Base-by-base conservation (phyloP, 2,329 filamentous ascomycete genomes). In the Orbilia blumenaviensis region DNA sequence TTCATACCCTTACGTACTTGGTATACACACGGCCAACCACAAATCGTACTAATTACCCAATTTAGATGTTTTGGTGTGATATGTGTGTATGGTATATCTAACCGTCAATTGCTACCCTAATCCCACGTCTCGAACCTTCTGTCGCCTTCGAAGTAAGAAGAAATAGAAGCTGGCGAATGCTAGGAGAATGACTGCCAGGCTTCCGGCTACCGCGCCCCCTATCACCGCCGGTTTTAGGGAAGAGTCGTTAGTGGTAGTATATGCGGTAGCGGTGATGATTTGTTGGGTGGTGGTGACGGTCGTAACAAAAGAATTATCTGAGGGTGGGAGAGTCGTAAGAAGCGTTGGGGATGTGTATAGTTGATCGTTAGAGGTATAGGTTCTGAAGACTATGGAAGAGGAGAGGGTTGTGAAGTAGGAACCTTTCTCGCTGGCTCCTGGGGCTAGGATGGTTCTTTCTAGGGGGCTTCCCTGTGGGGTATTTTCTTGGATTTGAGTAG, bases 231-330 rank as follows among this genome's bases (percentile, higher is more conserved):
- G 14, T 12, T 60, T 60, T 14, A 21, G 34, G 1, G 54, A 60
- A 10, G 32, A 60, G 38, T 60, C 54, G 23, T 60, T 60, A 9
- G 27, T 34, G 32, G 54, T 60, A 23, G 34, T 29, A 16, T 60
- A 60, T 16, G 32, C 12, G 16, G n/a, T 61, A 4, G 56, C 21
- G 18, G 34, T 25, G 21, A 34, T 34, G 21, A n/a, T n/a, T 29
- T n/a, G 23, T 23, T 3, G 12, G 25, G 6, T n/a, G n/a, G n/a
- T n/a, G n/a, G n/a, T n/a, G n/a, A n/a, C n/a, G n/a, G n/a, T n/a
- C n/a, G n/a, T n/a, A n/a, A n/a, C n/a, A n/a, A n/a, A n/a, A n/a
- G n/a, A n/a, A n/a, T n/a, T n/a, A n/a, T 29, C 9, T 1, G 44
- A 25, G 9, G 52, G 38, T 1, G 32, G 14, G 23, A 61, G 38